Base-by-base conservation (phyloP, 495 filamentous ascomycete genomes). In the Hypoxylon intermedium region DNA sequence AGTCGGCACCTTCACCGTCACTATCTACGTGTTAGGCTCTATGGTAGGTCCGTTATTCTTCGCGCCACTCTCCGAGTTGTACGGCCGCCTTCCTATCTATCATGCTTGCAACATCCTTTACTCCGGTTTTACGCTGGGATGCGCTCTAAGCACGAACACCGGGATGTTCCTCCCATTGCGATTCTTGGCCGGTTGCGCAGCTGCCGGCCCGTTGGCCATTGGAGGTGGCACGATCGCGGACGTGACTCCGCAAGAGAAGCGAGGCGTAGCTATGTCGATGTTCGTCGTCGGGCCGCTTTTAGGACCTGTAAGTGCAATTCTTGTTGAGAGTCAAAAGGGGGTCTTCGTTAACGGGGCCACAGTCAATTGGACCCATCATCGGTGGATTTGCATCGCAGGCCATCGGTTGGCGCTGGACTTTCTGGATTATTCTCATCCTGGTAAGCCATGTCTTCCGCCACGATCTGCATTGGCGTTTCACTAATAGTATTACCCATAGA, bases 31-130 rank as follows among this genome's bases (percentile, higher is more conserved):
- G 3, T 61, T 83, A 0, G 83, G 84, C 19, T 85, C 83, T 52
- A 79, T 78, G 33, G 75, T 84, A 26, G 85, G 85, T 0, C 85
- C 85, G 0, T 62, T 88, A 3, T 45, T 83, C n/a, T 69, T 86
- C 4, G 83, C 83, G 5, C 85, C 85, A 0, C 36, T 87, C 1
- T 84, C 80, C 24, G 85, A 88, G 53, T 53, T 86, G 15, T 83
- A 85, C 56, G 85, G 85, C 6, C 73, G 85, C 12, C 54, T 77
- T 7, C 56, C 49, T 0, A 51, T 83, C 43, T 84, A 79, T 67
- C 67, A 78, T 52, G 63, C 67, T 18, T 74, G 74, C 37, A 82
- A 80, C 50, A 43, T 73, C 15, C 54, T 72, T 3, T 78, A 80
- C 69, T 56, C 79, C 23, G 38, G 64, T 20, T 84, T 79, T 48